These are phyloP conservation scores for Entonaema liquescens DNA, from an alignment of 495 filamentous ascomycete species.

Conservation along the genomic window DNA sequence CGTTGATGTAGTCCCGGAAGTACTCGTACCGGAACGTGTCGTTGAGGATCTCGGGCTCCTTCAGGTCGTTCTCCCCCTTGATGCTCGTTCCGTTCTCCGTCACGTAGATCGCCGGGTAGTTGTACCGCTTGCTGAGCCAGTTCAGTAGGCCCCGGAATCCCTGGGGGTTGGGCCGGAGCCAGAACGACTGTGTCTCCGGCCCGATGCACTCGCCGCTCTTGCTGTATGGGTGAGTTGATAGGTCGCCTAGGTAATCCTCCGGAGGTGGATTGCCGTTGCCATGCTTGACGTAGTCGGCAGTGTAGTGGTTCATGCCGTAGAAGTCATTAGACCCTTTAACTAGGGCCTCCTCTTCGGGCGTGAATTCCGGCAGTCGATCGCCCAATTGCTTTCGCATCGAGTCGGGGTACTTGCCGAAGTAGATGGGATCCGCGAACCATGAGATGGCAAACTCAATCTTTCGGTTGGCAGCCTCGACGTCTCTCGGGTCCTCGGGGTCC, in stretches of 20 bases:
- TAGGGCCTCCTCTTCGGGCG: constrained; percentile 69
- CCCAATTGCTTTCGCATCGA: constrained; percentile 79
- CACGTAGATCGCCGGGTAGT: constrained; percentile 77
- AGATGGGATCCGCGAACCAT: constrained; percentile 80
- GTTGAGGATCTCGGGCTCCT: constrained; percentile 71
- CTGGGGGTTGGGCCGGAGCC: constrained; percentile 73
- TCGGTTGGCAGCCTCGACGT: constrained; percentile 68
- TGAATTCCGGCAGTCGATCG: constrained; percentile 71
- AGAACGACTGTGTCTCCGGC: constrained; percentile 77
- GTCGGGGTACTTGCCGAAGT: constrained; percentile 78
- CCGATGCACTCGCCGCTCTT: constrained; percentile 75
- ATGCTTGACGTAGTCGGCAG: constrained; percentile 81
- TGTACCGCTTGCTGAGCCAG: constrained; percentile 82
- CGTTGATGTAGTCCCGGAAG: constrained; percentile 75
- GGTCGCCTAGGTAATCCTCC: constrained; percentile 75
- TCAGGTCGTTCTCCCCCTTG: constrained; percentile 79
- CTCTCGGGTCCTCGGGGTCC: constrained; percentile 63
- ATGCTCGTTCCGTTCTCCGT: constrained; percentile 84
- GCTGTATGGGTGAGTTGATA: constrained; percentile 71
- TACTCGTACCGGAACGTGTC: constrained; percentile 80
- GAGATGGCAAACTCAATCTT: constrained; percentile 72
- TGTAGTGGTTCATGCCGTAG: constrained; percentile 89
- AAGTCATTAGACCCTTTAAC: constrained; percentile 82
- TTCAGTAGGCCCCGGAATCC: constrained; percentile 80
- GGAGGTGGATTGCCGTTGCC: constrained; percentile 62